phyloP scores from a whole-genome alignment of 202 grass and related monocot genomes.

The Thinopyrum obtusiflorum region DNA sequence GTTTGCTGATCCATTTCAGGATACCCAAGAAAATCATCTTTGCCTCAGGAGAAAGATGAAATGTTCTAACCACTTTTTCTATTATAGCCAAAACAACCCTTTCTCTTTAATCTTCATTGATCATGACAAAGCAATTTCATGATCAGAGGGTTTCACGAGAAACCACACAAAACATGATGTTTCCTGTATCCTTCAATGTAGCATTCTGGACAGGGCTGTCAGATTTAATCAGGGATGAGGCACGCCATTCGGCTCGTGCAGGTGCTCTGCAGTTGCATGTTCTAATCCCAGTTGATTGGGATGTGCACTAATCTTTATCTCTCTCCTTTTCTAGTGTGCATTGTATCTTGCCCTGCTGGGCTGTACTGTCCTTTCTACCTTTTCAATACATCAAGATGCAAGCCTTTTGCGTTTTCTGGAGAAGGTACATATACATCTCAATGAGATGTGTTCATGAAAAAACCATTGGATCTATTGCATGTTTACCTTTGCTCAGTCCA shows the following conservation, averaged over 20 bases:
- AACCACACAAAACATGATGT: neutral
- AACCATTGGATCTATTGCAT: neutral
- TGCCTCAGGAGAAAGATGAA: too few species aligned
- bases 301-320: neutral
- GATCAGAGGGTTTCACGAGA: neutral
- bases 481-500: neutral
- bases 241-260: neutral
- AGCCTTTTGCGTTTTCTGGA: neutral
- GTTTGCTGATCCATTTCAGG: too few species aligned
- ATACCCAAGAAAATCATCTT: too few species aligned
- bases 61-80: too few species aligned
- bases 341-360: too few species aligned
- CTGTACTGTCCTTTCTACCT: neutral
- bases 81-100: neutral
- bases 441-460: neutral
- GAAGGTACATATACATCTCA: neutral
- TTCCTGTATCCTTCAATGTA: neutral
- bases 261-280: neutral
- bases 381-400: neutral
- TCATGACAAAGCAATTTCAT: neutral
- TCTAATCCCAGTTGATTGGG: neutral
- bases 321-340: neutral
- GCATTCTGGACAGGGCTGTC: neutral
- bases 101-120: neutral
- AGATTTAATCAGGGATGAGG: neutral